Evolutionary conservation across 805 yeast species (phyloP).

Genomic region (Debaryomyces prosopidis): DNA sequence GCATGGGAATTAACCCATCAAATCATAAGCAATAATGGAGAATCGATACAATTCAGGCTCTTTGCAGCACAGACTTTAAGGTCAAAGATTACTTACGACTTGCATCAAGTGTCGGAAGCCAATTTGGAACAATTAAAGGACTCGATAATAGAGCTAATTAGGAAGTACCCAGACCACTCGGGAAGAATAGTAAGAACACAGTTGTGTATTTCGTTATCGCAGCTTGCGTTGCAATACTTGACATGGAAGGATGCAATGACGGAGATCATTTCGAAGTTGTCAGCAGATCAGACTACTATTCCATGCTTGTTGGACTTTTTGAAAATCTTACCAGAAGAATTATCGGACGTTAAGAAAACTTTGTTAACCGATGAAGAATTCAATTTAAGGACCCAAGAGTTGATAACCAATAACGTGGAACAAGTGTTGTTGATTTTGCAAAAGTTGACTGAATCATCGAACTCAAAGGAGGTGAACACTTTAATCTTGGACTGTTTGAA

Average conservation of each 20-base stretch:
- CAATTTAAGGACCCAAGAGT: constrained; percentile 56
- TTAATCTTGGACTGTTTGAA: constrained; percentile 72
- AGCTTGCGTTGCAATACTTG: constrained; percentile 74
- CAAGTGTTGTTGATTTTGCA: constrained; percentile 65
- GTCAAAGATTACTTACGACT: constrained; percentile 80
- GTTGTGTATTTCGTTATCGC: constrained; percentile 77
- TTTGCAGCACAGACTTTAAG: constrained; percentile 92
- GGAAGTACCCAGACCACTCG: constrained; percentile 36
- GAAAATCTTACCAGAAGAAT: constrained; percentile 88
- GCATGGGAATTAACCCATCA: constrained; percentile 78
- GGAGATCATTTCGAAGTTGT: constrained; percentile 59
- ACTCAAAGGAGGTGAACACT: constrained; percentile 33
- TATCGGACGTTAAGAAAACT: constrained; percentile 71
- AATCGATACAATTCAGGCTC: constrained; percentile 59
- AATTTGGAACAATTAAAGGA: constrained; percentile 64
- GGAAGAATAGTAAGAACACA: constrained; percentile 75
- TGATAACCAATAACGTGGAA: constrained; percentile 67
- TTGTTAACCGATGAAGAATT: constrained; percentile 84
- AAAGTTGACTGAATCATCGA: constrained; percentile 34
- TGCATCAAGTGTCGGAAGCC: constrained; percentile 68
- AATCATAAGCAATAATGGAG: constrained; percentile 40
- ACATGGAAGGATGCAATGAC: constrained; percentile 71
- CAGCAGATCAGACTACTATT: constrained; percentile 36
- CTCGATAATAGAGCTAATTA: constrained; percentile 60
- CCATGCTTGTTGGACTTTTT: constrained; percentile 71